Evolutionary conservation across 495 filamentous ascomycete genomes (phyloP).

Genomic region (Penicillium steckii): DNA sequence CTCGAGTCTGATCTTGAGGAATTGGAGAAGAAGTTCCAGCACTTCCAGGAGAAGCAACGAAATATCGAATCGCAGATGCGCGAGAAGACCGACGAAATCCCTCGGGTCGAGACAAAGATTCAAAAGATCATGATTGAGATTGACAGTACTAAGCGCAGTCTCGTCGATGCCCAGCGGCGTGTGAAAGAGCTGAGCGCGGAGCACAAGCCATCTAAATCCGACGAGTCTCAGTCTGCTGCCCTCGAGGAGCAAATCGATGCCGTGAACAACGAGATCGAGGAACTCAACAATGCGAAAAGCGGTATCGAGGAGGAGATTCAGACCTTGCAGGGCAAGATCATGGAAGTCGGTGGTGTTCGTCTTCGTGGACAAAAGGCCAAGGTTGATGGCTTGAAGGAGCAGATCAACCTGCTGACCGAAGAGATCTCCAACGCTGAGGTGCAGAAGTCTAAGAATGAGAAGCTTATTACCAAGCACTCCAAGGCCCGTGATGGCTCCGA

Average conservation of each 20-base stretch:
- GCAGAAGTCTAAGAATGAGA: conserved; percentile 84
- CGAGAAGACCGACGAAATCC: conserved; percentile 76
- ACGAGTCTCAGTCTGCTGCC: conserved; percentile 63
- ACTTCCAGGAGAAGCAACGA: conserved; percentile 76
- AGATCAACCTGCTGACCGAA: conserved; percentile 77
- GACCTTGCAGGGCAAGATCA: conserved; percentile 88
- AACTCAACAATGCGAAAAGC: conserved; percentile 74
- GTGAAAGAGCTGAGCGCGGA: conserved; percentile 78
- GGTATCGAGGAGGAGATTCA: conserved; percentile 92
- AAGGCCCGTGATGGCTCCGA: conserved; percentile 74
- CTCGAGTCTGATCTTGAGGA: conserved; percentile 83
- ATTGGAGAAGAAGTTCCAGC: conserved; percentile 74
- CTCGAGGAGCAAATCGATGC: conserved; percentile 76
- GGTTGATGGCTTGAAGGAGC: conserved; percentile 88
- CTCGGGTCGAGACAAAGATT: conserved; percentile 81
- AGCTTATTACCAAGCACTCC: conserved; percentile 82
- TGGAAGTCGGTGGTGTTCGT: conserved; percentile 93
- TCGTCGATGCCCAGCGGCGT: conserved; percentile 78
- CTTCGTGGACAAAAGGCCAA: conserved; percentile 87
- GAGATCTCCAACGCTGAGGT: conserved; percentile 82
- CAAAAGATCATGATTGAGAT: conserved; percentile 91
- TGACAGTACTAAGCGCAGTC: conserved; percentile 79
- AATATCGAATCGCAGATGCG: conserved; percentile 71
- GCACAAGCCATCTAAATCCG: conserved; percentile 74
- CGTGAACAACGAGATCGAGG: conserved; percentile 74